Conservation (phyloP, 2,329 filamentous ascomycete species). For the Teratosphaeria epicoccoides region DNA sequence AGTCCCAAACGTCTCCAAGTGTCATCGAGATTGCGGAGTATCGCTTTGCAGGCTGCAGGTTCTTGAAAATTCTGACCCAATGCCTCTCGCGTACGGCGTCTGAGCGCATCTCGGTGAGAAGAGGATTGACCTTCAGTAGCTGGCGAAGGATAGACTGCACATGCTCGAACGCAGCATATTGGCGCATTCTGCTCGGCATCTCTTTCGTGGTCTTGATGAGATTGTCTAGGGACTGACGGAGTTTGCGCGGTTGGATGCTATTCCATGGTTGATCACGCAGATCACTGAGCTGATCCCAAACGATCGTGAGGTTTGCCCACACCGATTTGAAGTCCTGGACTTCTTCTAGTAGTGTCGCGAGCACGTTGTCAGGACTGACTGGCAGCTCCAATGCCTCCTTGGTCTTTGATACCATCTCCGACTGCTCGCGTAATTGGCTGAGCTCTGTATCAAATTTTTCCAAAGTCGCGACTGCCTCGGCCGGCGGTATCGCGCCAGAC, state of each 20-base stretch:
- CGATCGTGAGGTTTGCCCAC: constrained; percentile 88
- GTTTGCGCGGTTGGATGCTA: constrained; percentile 87
- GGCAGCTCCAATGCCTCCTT: constrained; percentile 94
- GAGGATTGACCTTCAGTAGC: constrained; percentile 78
- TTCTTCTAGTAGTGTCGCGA: constrained; percentile 81
- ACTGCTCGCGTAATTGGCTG: constrained; percentile 73
- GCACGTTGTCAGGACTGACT: constrained; percentile 64
- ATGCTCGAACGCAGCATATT: constrained; percentile 99
- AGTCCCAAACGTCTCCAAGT: constrained; percentile 96
- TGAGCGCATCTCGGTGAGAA: constrained; percentile 84
- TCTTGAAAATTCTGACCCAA: constrained; percentile 97
- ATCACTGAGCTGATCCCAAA: constrained; percentile 93
- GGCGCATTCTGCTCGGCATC: constrained; percentile 97
- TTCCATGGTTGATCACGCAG: constrained; percentile 89
- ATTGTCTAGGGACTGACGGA: constrained; percentile 77
- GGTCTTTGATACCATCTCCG: constrained; percentile 87
- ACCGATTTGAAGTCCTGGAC: constrained; percentile 98
- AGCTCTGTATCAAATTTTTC: constrained; percentile 75
- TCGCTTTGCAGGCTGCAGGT: constrained; percentile 79
- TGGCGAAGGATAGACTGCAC: constrained; percentile 84
- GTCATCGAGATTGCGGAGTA: constrained; percentile 93
- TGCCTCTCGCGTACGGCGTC: constrained; percentile 94
- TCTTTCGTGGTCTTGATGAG: constrained; percentile 97
- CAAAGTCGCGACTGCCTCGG: constrained; percentile 74
- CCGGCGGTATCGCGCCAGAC: constrained; percentile 83